A percentile compares a stretch with the other conserved stretches of the same genome.
Evolutionary conservation across 1,284 basidiomycete species (phyloP).

Genomic region (Psilocybe mexicana): DNA sequence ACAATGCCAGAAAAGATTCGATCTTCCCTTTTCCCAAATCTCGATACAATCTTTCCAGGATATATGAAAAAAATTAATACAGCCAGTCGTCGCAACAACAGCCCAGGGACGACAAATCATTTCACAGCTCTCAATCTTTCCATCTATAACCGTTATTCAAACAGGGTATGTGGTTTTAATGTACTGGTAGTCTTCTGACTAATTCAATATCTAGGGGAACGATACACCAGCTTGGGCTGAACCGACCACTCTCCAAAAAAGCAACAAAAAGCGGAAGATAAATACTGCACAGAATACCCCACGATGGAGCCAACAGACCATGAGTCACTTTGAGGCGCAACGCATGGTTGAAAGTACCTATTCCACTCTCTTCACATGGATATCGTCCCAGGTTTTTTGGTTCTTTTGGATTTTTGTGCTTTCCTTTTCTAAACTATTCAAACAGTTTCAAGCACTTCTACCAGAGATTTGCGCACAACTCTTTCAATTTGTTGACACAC

Average conservation of each 20-base stretch:
- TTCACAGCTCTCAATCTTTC: not conserved
- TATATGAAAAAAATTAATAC: not conserved
- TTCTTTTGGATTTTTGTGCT: not conserved
- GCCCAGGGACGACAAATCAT: not conserved
- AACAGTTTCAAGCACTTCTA: not conserved
- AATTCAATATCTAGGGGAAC: not conserved
- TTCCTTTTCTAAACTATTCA: not conserved
- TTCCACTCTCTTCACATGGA: not conserved
- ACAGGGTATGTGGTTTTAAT: not conserved
- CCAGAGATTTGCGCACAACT: not conserved
- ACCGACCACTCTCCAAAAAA: not conserved
- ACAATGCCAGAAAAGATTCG: not conserved
- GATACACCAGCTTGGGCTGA: not conserved
- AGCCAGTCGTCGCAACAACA: too few relatives aligned
- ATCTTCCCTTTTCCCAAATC: not conserved
- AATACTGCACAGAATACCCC: not conserved
- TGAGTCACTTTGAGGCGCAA: not conserved
- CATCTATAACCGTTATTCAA: not conserved
- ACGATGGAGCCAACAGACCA: not conserved
- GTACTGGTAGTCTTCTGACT: not conserved
- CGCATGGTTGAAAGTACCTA: not conserved
- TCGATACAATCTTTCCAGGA: not conserved
- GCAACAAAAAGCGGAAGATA: not conserved
- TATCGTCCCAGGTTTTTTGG: not conserved
- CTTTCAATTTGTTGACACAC: not conserved